A percentile compares a stretch with the other conserved stretches of the same genome.
phyloP scores from a whole-genome alignment of 495 filamentous ascomycete genomes.

The Podospora conica region DNA sequence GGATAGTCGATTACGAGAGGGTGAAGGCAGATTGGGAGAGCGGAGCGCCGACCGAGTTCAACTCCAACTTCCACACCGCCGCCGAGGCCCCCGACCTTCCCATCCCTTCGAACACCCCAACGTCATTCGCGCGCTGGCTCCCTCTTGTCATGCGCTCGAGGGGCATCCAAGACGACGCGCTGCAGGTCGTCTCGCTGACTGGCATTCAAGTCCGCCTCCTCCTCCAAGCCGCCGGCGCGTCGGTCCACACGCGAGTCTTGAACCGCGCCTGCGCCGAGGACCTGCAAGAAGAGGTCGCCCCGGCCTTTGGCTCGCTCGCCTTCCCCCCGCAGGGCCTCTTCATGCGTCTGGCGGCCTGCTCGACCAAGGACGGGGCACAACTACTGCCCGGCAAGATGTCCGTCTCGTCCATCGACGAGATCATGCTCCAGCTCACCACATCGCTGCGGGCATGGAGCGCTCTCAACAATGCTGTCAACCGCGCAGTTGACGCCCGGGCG shows the following conservation, averaged over 20 bases:
- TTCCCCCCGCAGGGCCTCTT: constrained; percentile 27
- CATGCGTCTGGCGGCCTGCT: constrained; percentile 29
- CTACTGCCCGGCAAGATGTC: constrained; percentile 9
- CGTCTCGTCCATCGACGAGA: constrained; percentile 15
- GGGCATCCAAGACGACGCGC: neutral
- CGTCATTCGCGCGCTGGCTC: constrained; percentile 24
- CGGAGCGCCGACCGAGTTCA: constrained; percentile 12
- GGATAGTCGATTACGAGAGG: too few relatives aligned
- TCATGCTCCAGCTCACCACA: constrained; percentile 26
- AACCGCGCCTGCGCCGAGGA: constrained; percentile 19
- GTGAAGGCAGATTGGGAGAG: neutral
- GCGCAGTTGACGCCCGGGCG: neutral
- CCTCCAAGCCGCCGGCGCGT: constrained; percentile 9
- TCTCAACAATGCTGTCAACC: constrained; percentile 8
- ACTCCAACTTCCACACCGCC: constrained; percentile 21
- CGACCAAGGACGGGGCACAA: constrained; percentile 24
- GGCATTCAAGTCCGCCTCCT: constrained; percentile 11
- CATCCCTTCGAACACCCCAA: constrained; percentile 18
- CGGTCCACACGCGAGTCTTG: constrained; percentile 13
- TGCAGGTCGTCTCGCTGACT: constrained; percentile 15
- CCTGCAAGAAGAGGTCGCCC: constrained; percentile 9
- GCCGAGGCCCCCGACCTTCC: constrained; percentile 15
- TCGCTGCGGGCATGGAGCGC: constrained; percentile 21
- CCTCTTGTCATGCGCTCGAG: constrained; percentile 20
- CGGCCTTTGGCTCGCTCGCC: constrained; percentile 9